These are phyloP conservation scores for Microcyclosporella mali DNA, from an alignment of 2,329 filamentous ascomycete genomes.

Conservation along the genomic window DNA sequence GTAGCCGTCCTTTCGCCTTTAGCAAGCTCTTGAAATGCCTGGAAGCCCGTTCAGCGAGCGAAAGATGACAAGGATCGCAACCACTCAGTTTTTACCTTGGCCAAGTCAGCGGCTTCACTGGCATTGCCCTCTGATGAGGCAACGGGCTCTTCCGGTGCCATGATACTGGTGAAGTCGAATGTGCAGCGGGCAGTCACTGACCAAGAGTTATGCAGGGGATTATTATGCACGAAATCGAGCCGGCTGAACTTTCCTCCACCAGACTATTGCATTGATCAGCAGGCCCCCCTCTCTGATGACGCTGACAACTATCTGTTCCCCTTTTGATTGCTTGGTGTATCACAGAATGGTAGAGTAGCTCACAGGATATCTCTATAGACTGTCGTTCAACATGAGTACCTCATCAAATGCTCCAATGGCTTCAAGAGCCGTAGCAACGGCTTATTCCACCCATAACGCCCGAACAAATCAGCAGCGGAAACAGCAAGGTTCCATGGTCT, in stretches of 20 bases:
- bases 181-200: too few species aligned
- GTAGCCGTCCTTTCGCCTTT: slow-evolving; percentile 52
- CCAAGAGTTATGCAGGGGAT: too few species aligned
- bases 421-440: slow-evolving; percentile 9
- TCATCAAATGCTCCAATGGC: slow-evolving; percentile 2
- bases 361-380: too few species aligned
- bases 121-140: slow-evolving; percentile 9
- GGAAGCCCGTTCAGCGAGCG: neutral
- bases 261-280: too few species aligned
- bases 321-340: too few species aligned
- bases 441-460: slow-evolving; percentile 19
- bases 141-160: slow-evolving; percentile 18
- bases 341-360: too few species aligned
- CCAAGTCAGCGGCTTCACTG: slow-evolving; percentile 22
- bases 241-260: too few species aligned
- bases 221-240: too few species aligned
- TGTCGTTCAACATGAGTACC: neutral
- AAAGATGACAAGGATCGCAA: too few species aligned
- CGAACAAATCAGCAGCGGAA: slow-evolving; percentile 3
- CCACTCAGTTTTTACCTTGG: slow-evolving; percentile 13
- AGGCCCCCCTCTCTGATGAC: too few species aligned
- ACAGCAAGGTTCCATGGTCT: neutral
- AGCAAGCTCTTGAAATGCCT: slow-evolving; percentile 47
- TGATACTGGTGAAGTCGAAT: slow-evolving; percentile 1
- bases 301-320: too few species aligned